These are phyloP conservation scores for Rhododendron mucronatum DNA, from an alignment of 148 eudicot genomes.

Conservation along the genomic window DNA sequence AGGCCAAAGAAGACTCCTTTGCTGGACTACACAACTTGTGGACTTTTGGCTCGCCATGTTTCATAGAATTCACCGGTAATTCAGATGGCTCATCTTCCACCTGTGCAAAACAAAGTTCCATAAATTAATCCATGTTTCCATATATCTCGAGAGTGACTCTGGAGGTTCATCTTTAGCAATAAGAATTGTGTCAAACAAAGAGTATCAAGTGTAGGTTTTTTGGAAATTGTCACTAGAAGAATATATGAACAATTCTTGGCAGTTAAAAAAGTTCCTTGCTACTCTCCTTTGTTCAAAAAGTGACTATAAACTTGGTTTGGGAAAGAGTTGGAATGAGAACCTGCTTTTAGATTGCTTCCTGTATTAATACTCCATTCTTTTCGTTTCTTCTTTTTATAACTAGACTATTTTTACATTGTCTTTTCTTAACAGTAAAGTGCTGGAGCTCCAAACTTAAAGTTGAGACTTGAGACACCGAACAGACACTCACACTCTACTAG, in stretches of 20 bases:
- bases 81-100: constrained; percentile 51
- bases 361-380: neutral
- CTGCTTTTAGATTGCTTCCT: neutral
- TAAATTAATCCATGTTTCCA: constrained; percentile 2
- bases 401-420: neutral
- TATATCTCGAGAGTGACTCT: neutral
- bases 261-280: neutral
- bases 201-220: neutral
- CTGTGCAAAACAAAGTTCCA: constrained; percentile 27
- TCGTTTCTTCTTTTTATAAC: neutral
- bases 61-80: constrained; percentile 33
- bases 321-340: neutral
- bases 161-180: constrained; percentile 17
- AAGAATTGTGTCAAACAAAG: neutral
- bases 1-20: constrained; percentile 23
- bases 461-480: neutral
- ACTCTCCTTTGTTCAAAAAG: neutral
- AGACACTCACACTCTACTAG: neutral
- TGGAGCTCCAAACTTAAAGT: neutral
- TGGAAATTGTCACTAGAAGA: neutral
- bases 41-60: constrained; percentile 10
- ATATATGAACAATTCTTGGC: neutral
- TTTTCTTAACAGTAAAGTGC: neutral
- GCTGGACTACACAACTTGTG: constrained; percentile 17
- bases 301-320: neutral